Base-by-base conservation (phyloP, 1,139 yeast species). In the Wickerhamiella pararugosa region DNA sequence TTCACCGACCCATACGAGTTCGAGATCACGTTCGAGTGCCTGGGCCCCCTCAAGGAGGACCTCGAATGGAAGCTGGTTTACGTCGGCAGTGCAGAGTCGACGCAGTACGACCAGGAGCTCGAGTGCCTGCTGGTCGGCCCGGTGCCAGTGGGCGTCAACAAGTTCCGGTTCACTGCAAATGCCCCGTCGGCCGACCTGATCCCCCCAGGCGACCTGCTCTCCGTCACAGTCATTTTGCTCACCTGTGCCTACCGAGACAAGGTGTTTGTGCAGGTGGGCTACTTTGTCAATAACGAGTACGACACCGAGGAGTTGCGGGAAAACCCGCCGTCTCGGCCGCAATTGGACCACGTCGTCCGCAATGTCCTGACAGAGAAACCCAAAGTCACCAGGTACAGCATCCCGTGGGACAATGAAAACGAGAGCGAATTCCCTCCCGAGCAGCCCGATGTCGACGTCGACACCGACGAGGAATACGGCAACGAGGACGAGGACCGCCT, bases 111-210 rank as follows among this genome's bases (percentile, higher is more conserved):
- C 61, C 98, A 92, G 62, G 97, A 87, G 58, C 67, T 90, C 44
- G 99, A 90, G 57, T 84, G 96, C 2, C 77, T 92, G 37, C 66
- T 92, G 26, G 99, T 90, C 4, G 98, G 99, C 0, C 99, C 98
- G 0, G 94, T 90, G 4, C 99, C 98, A 0, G 94, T 90, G 4
- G 99, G 99, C 1, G 77, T 90, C 42, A 90, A 90, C 58, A 87
- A 90, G 61, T 92, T 90, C 54, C 70, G 87, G 11, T 82, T 90
- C 59, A 76, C 83, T 30, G 97, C 98, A 0, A 97, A 90, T 55
- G 94, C 99, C 0, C 98, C 98, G 1, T 77, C 90, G 2, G 94
- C 96, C 0, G 97, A 90, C 51, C 65, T 87, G 50, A 90, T 90
- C 51, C 98, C 99, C 1, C 94, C 95, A 5, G 79, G 86, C 50